Percentiles rank a stretch among this genome's conserved stretches.
Conservation (phyloP, 306 rosid species). For the Vigna trinervia region DNA sequence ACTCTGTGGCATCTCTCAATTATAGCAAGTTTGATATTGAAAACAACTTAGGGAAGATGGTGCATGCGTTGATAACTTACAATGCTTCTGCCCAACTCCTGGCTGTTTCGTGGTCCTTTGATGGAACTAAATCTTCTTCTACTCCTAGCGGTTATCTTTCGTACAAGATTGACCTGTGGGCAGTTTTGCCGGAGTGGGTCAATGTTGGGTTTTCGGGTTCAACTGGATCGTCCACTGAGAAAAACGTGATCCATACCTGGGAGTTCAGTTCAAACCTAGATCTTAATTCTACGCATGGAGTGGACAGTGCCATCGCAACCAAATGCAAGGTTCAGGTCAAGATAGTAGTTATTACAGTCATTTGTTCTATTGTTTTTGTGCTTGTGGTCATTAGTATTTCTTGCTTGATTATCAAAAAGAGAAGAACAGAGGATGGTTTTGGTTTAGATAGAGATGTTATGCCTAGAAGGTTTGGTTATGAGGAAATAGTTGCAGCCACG, state of each 20-base stretch:
- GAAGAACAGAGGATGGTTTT: neutral
- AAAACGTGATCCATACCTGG: constrained; percentile 45
- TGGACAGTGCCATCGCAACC: neutral
- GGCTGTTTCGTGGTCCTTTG: constrained; percentile 39
- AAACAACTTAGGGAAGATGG: neutral
- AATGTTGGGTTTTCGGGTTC: constrained; percentile 1
- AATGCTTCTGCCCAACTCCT: constrained; percentile 10
- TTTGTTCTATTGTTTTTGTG: neutral
- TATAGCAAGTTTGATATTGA: constrained; percentile 34
- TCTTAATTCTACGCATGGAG: neutral
- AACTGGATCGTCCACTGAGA: neutral
- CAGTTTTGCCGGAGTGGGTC: constrained; percentile 42
- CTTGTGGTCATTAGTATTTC: neutral
- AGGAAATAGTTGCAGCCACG: neutral
- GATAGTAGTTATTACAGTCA: neutral
- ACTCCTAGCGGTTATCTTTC: neutral
- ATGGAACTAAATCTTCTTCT: neutral
- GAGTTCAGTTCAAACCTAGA: constrained; percentile 16
- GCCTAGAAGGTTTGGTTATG: neutral
- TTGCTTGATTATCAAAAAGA: neutral
- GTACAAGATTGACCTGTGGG: constrained; percentile 33
- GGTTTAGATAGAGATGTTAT: neutral
- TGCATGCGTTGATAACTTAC: constrained; percentile 33
- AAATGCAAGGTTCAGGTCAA: neutral
- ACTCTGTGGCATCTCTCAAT: constrained; percentile 32